Percentiles rank a stretch among this genome's conserved stretches.
phyloP scores from a whole-genome alignment of 768 basidiomycete species.

The Saitozyma sp. region DNA sequence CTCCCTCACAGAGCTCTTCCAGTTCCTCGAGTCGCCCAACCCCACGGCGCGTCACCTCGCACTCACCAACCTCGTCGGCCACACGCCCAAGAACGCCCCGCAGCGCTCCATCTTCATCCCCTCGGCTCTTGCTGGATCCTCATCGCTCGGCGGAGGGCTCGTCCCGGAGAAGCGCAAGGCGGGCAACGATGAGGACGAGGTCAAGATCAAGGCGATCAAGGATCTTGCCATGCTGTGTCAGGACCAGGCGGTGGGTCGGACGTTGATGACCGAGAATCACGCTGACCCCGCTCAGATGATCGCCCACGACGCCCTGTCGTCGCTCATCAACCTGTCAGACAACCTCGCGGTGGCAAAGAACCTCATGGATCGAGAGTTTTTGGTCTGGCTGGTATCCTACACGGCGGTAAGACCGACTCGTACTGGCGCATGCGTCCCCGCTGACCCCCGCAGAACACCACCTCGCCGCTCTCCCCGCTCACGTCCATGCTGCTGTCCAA shows the following conservation, averaged over 20 bases:
- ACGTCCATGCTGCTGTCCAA: constrained; percentile 98
- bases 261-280: neutral
- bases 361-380: constrained; percentile 70
- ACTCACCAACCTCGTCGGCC: constrained; percentile 75
- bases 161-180: constrained; percentile 27
- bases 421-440: constrained; percentile 1
- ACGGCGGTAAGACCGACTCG: constrained; percentile 67
- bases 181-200: constrained; percentile 57
- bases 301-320: constrained; percentile 92
- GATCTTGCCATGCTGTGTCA: constrained; percentile 84
- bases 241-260: constrained; percentile 71
- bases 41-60: constrained; percentile 85
- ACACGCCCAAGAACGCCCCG: constrained; percentile 71
- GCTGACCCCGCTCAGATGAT: constrained; percentile 61
- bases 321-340: constrained; percentile 90
- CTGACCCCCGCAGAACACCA: constrained; percentile 66
- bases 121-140: constrained; percentile 40
- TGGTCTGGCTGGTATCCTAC: constrained; percentile 82
- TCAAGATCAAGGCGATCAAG: constrained; percentile 59
- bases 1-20: constrained; percentile 64
- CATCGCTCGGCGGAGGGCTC: constrained; percentile 19
- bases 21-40: constrained; percentile 81
- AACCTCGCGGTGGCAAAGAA: constrained; percentile 66
- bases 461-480: constrained; percentile 85
- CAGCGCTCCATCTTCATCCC: constrained; percentile 74